Conservation (phyloP, 2,329 filamentous ascomycete genomes). For the Colletotrichum sp. region DNA sequence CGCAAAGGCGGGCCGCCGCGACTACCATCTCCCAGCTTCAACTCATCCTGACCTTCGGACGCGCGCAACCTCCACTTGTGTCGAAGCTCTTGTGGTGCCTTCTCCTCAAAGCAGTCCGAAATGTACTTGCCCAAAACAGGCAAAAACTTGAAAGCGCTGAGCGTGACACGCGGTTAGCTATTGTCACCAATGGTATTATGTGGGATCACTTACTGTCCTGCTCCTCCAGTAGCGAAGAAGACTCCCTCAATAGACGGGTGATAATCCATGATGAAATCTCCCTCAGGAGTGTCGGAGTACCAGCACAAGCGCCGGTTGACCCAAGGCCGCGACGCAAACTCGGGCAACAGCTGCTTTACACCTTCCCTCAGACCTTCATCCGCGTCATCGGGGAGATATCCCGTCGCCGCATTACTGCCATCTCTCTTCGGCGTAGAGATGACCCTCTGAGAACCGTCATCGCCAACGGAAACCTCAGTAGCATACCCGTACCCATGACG, state of each 20-base stretch:
- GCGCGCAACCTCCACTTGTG: slow-evolving; percentile 33
- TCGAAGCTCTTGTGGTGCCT: slow-evolving; percentile 28
- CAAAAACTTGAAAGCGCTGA: slow-evolving; percentile 31
- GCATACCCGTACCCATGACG: slow-evolving; percentile 65
- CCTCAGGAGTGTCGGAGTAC: slow-evolving; percentile 70
- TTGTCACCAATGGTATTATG: accelerated
- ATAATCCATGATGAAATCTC: slow-evolving; percentile 65
- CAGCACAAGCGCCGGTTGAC: slow-evolving; percentile 60
- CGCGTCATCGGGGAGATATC: slow-evolving; percentile 70
- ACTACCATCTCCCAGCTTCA: slow-evolving; percentile 33
- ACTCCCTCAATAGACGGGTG: slow-evolving; percentile 54
- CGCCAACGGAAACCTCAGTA: slow-evolving; percentile 61
- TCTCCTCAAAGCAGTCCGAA: slow-evolving; percentile 37
- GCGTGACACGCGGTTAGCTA: background rate
- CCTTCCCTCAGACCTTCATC: slow-evolving; percentile 56
- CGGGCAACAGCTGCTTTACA: slow-evolving; percentile 58
- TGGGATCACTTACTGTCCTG: slow-evolving; percentile 39
- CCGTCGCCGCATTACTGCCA: slow-evolving; percentile 65
- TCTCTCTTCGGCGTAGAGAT: slow-evolving; percentile 62
- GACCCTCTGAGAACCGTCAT: background rate
- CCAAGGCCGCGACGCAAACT: slow-evolving; percentile 57
- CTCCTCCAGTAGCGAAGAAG: slow-evolving; percentile 54
- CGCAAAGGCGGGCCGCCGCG: slow-evolving; percentile 32
- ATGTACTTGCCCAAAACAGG: slow-evolving; percentile 30
- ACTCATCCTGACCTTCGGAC: background rate